Percentiles rank a stretch among this genome's conserved stretches.
These are phyloP conservation scores for Trametes gibbosa DNA, from an alignment of 768 basidiomycete species.

Conservation along the genomic window DNA sequence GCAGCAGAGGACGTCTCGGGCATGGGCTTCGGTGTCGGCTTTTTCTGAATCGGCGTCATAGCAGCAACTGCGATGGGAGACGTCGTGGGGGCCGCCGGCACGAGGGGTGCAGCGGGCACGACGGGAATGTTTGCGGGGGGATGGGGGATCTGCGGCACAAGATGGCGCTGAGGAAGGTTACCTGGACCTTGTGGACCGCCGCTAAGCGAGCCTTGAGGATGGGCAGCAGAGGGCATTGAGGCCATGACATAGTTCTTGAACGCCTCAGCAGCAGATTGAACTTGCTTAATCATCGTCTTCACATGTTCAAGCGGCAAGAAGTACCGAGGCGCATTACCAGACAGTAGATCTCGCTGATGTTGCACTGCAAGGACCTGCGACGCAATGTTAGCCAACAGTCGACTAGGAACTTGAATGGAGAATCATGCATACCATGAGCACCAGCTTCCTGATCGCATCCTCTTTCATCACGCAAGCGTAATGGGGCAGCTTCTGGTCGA, in stretches of 20 bases:
- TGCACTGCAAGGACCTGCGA: constrained; percentile 28
- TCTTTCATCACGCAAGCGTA: constrained; percentile 48
- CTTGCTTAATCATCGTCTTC: constrained; percentile 40
- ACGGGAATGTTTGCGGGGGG: background rate
- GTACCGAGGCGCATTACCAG: constrained; percentile 29
- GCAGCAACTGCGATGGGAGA: constrained; percentile 9
- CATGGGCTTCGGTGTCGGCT: constrained; percentile 15
- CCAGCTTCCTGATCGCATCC: constrained; percentile 45
- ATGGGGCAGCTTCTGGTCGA: constrained; percentile 51
- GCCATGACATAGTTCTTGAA: constrained; percentile 27
- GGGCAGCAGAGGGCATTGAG: background rate
- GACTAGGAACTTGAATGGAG: background rate
- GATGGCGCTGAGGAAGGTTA: background rate
- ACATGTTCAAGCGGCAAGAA: constrained; percentile 31
- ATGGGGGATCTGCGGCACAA: constrained; percentile 1
- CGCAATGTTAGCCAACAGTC: background rate
- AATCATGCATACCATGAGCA: constrained; percentile 49
- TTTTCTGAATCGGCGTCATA: constrained; percentile 19
- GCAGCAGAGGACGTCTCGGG: constrained; percentile 14
- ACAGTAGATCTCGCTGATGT: constrained; percentile 37
- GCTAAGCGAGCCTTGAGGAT: background rate
- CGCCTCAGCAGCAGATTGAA: constrained; percentile 40
- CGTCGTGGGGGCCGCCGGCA: constrained; percentile 3
- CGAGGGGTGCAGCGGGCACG: background rate
- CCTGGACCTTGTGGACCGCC: too few relatives aligned